A percentile compares a stretch with the other conserved stretches of the same genome.
Conservation (phyloP, 2,329 filamentous ascomycete species). For the Diplodia sapinea region DNA sequence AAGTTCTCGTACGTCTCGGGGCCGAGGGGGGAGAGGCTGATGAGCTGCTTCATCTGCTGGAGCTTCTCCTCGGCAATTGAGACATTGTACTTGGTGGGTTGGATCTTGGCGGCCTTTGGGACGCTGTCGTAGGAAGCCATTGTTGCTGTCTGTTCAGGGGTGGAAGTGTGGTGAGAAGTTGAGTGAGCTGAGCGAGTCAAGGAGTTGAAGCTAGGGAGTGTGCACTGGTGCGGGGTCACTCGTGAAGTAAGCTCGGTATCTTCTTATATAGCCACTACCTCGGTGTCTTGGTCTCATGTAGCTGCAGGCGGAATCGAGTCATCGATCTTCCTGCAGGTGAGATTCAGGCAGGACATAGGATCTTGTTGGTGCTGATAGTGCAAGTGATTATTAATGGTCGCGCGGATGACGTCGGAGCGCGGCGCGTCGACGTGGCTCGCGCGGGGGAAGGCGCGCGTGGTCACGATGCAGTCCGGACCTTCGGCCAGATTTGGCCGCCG, state of each 20-base stretch:
- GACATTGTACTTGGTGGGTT: constrained; percentile 40
- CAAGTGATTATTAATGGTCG: constrained; percentile 14
- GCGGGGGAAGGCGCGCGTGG: constrained; percentile 16
- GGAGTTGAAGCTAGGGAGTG: neutral
- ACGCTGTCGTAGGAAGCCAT: constrained; percentile 32
- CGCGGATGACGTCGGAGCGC: constrained; percentile 10
- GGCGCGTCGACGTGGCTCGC: neutral
- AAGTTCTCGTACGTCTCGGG: constrained; percentile 42
- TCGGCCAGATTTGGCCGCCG: neutral
- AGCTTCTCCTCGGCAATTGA: constrained; percentile 42
- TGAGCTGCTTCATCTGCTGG: constrained; percentile 46
- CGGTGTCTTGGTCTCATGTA: neutral
- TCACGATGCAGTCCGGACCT: neutral
- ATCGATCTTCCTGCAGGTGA: neutral
- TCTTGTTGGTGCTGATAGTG: neutral
- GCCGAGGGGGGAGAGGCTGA: constrained; percentile 44
- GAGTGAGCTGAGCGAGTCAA: neutral
- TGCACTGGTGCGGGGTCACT: neutral
- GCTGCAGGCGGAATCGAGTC: neutral
- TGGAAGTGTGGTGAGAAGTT: neutral
- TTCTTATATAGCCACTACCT: constrained; percentile 1
- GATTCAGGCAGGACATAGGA: neutral
- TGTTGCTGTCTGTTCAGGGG: neutral
- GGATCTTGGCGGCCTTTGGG: constrained; percentile 20
- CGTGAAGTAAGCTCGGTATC: neutral